phyloP scores from a whole-genome alignment of 495 filamentous ascomycete species.

The Aspergillus conjunctus region DNA sequence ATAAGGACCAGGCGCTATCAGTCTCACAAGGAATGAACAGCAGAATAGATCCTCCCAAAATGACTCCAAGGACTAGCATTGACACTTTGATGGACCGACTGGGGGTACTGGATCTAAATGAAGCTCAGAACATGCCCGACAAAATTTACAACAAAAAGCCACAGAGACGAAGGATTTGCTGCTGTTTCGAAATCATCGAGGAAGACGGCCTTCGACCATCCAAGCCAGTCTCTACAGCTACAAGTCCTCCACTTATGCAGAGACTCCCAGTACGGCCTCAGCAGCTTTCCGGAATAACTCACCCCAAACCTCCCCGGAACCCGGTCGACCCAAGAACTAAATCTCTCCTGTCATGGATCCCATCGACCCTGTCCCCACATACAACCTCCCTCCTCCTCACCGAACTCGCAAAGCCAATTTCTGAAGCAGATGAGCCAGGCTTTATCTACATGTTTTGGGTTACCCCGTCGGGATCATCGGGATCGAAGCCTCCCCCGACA shows the following conservation, averaged over 20 bases:
- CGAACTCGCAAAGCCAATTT: constrained; percentile 83
- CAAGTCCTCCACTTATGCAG: constrained; percentile 17
- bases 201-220: constrained; percentile 21
- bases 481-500: constrained; percentile 50
- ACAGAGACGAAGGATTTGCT: constrained; percentile 26
- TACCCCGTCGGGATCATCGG: constrained; percentile 51
- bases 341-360: constrained; percentile 66
- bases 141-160: constrained; percentile 24
- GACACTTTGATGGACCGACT: constrained; percentile 80
- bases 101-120: constrained; percentile 66
- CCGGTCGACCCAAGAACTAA: constrained; percentile 42
- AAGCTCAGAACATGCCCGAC: constrained; percentile 30
- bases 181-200: constrained; percentile 41
- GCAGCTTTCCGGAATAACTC: not conserved
- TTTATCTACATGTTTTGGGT: constrained; percentile 99
- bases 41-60: constrained; percentile 24
- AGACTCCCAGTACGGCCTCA: constrained; percentile 1
- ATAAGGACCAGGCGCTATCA: constrained; percentile 77
- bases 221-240: constrained; percentile 5
- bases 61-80: constrained; percentile 69
- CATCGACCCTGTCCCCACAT: constrained; percentile 59
- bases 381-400: constrained; percentile 65
- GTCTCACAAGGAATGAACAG: constrained; percentile 23
- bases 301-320: constrained; percentile 5
- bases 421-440: constrained; percentile 75